A percentile compares a stretch with the other conserved stretches of the same genome.
phyloP scores from a whole-genome alignment of 306 rosid genomes.

The Cucumis melo region DNA sequence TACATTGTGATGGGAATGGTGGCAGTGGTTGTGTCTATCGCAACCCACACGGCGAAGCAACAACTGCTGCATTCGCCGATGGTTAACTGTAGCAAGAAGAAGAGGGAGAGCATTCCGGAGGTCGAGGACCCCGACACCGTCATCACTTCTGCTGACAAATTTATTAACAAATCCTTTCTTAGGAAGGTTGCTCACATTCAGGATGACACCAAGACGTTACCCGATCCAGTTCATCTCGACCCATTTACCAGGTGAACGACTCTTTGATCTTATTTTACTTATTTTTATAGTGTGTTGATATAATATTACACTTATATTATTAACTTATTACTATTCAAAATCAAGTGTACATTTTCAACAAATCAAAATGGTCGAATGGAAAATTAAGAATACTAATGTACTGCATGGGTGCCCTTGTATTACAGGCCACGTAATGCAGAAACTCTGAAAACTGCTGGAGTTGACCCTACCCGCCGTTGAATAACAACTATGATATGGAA shows the following conservation, averaged over 20 bases:
- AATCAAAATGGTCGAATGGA: too few species aligned
- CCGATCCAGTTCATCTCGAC: background rate
- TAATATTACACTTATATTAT: too few species aligned
- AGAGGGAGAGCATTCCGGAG: conserved; percentile 8
- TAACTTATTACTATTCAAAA: too few species aligned
- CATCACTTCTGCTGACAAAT: conserved; percentile 3
- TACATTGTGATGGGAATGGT: conserved; percentile 11
- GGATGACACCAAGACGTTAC: background rate
- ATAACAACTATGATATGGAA: background rate
- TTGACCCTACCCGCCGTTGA: background rate
- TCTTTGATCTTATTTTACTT: too few species aligned
- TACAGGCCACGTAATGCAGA: conserved; percentile 6
- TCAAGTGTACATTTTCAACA: too few species aligned
- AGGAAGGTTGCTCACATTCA: conserved; percentile 17
- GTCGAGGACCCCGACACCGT: conserved; percentile 1
- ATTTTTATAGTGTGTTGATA: too few species aligned
- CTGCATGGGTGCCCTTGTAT: too few species aligned
- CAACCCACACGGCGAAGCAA: conserved; percentile 7
- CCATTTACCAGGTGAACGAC: background rate
- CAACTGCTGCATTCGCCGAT: background rate
- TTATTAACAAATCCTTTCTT: conserved; percentile 9
- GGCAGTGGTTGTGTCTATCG: background rate
- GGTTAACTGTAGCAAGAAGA: conserved; percentile 8
- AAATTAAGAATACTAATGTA: too few species aligned
- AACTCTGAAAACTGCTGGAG: conserved; percentile 3